phyloP scores from a whole-genome alignment of 768 basidiomycete species.

The Lactarius psammicola region DNA sequence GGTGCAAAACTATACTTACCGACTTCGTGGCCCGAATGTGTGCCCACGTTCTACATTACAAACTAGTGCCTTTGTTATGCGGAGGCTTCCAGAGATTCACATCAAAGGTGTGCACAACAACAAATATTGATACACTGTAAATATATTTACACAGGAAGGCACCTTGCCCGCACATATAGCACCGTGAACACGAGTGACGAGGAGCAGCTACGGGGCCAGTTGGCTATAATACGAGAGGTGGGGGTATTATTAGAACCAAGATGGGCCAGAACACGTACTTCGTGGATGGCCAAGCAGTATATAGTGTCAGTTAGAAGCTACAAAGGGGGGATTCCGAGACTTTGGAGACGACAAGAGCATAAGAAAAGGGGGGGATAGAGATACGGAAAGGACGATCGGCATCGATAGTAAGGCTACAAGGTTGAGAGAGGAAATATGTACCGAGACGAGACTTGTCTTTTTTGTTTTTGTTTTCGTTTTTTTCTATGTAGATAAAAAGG shows the following conservation, averaged over 20 bases:
- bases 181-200: neutral
- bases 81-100: too few species aligned
- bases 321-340: neutral
- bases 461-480: neutral
- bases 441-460: neutral
- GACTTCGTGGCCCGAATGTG: too few species aligned
- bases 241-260: neutral
- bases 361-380: neutral
- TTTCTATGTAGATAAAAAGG: neutral
- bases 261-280: neutral
- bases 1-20: too few species aligned
- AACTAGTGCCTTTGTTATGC: too few species aligned
- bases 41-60: too few species aligned
- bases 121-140: neutral
- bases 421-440: neutral
- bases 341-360: neutral
- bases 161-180: neutral
- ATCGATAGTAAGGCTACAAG: constrained; percentile 1
- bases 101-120: neutral
- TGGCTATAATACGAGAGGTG: neutral
- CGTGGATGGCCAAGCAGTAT: neutral
- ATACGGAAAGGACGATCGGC: neutral
- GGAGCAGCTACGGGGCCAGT: neutral
- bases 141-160: neutral
- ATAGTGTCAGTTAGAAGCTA: neutral